A percentile compares a stretch with the other conserved stretches of the same genome.
Conservation (phyloP, 225 moss, liverwort and hornwort genomes). For the Antitrichia curtipendula region DNA sequence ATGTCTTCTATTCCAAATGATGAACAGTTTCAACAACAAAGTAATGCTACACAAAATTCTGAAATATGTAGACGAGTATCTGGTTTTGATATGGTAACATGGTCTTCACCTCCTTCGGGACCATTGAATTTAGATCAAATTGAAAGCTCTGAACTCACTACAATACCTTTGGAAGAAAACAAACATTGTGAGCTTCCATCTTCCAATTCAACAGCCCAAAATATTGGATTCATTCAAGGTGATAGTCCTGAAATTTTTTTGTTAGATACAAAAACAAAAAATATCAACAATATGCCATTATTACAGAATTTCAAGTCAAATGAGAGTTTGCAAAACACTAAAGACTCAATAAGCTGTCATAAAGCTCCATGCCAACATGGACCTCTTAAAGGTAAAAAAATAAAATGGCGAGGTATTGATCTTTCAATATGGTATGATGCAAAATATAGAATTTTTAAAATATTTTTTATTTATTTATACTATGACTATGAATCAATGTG, state of each 20-base stretch:
- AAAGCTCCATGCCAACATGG: conserved; percentile 17
- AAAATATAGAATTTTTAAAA: not conserved
- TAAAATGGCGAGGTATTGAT: not conserved
- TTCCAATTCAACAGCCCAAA: not conserved
- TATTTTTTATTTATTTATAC: too few relatives aligned
- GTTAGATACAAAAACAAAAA: not conserved
- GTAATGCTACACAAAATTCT: too few relatives aligned
- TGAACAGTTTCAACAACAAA: not conserved
- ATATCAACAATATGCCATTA: not conserved
- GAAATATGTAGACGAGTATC: not conserved
- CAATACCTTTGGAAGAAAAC: not conserved
- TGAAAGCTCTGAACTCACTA: not conserved
- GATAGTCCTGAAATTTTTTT: not conserved
- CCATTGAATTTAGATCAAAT: not conserved
- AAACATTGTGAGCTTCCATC: not conserved
- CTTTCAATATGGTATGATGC: not conserved
- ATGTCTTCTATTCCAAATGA: not conserved
- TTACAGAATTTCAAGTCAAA: not conserved
- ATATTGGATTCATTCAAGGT: not conserved
- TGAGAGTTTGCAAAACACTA: not conserved
- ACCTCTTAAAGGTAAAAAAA: not conserved
- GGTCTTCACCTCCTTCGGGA: not conserved
- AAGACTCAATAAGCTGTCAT: not conserved
- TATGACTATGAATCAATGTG: not conserved
- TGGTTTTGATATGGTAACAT: not conserved